Evolutionary conservation across 192 early-diverging fungal species (phyloP), one percentile per base, ranked within the genome.

Genomic region (Neocallimastix lanati): DNA sequence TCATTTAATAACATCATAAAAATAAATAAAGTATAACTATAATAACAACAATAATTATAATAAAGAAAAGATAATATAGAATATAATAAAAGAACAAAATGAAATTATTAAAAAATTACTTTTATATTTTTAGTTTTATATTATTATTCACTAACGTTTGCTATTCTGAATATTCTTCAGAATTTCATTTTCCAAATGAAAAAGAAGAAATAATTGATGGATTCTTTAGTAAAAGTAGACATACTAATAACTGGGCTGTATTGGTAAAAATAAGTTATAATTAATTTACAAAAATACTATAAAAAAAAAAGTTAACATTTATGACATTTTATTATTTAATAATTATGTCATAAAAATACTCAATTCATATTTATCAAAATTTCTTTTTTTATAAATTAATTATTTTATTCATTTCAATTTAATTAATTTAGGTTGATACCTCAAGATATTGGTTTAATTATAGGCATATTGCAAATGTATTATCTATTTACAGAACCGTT

Each of bases 371-470:
- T n/a, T n/a, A n/a, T n/a, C n/a, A n/a, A n/a, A n/a, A n/a, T n/a
- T n/a, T n/a, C n/a, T n/a, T n/a, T n/a, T n/a, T 13, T 27, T 80
- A 13, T 78, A 4, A 13, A 28, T n/a, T 28, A 14, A 14, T 80
- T 28, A 1, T 1, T 2, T 50, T 15, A 27, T 4, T 80, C 12
- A 4, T 28, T 27, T 81, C 13, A n/a, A 28, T 27, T 12, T 81
- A 13, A 80, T 5, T 13, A 82, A 82, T 35, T 21, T 33, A 94
- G 92, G 93, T 96, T 29, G 94, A 95, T 86, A 96, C 98, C 4
- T 99, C 98, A 16, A 91, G 98, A 13, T 99, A 97, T 85, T 99
- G 98, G 98, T 98, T 99, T 89, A 99, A 99, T 85, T 99, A 99
- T 85, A 86, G 96, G 18, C 98, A 99, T 85, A 96, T 97, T 77